Evolutionary conservation across 2,329 filamentous ascomycete genomes (phyloP).

Genomic region (Aureobasidium sp.): DNA sequence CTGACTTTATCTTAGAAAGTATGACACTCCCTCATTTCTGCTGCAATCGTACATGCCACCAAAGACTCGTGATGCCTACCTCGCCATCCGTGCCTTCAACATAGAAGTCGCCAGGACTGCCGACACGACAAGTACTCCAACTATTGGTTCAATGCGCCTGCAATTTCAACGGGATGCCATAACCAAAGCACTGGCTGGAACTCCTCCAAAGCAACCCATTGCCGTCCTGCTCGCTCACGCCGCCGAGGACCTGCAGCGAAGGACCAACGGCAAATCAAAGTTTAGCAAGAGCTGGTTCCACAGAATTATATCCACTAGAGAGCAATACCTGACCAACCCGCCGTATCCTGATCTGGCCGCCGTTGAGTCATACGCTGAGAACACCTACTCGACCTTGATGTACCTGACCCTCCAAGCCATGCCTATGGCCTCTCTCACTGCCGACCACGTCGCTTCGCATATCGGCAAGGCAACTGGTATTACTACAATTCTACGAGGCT

Average conservation of each 20-base stretch:
- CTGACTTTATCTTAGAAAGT: conserved; percentile 49
- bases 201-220: conserved; percentile 82
- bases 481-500: conserved; percentile 71
- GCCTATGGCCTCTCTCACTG: conserved; percentile 70
- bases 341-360: conserved; percentile 66
- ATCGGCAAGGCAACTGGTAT: conserved; percentile 93
- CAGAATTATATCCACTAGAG: conserved; percentile 71
- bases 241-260: conserved; percentile 48
- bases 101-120: conserved; percentile 84
- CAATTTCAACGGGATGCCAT: conserved; percentile 92
- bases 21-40: conserved; percentile 81
- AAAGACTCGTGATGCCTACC: conserved; percentile 70
- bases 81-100: conserved; percentile 86
- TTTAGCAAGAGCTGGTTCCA: conserved; percentile 50
- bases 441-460: conserved; percentile 89
- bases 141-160: conserved; percentile 78
- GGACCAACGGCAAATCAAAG: conserved; percentile 39
- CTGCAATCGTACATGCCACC: conserved; percentile 76
- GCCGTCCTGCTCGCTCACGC: conserved; percentile 73
- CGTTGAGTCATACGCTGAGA: conserved; percentile 84
- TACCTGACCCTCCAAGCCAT: conserved; percentile 78
- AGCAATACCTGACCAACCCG: conserved; percentile 73
- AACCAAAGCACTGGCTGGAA: conserved; percentile 64
- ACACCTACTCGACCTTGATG: conserved; percentile 86
- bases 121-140: conserved; percentile 80